A percentile compares a stretch with the other conserved stretches of the same genome.
Conservation (phyloP, 441 rosid genomes). For the Mallotus japonicus region DNA sequence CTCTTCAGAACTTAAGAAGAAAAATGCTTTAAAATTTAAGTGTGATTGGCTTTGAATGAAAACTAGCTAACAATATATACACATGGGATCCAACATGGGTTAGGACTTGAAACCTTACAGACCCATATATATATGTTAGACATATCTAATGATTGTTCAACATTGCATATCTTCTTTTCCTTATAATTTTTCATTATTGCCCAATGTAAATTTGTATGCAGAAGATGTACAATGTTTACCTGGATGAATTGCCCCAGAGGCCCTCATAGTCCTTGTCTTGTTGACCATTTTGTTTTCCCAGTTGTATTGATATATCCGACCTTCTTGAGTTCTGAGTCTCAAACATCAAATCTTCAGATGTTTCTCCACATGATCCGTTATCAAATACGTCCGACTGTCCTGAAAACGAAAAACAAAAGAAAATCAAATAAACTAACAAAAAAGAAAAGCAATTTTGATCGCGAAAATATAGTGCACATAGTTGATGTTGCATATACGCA, state of each 20-base stretch:
- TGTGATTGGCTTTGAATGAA: no score
- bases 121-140: not conserved
- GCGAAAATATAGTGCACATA: not conserved
- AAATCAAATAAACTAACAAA: not conserved
- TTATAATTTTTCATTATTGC: not conserved
- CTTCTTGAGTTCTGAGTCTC: slow-evolving; percentile 58
- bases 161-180: not conserved
- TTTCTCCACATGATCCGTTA: slow-evolving; percentile 34
- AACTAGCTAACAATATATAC: not conserved
- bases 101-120: no score
- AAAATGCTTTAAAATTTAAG: no score
- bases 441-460: not conserved
- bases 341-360: slow-evolving; percentile 63
- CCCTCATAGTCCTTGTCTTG: slow-evolving; percentile 51
- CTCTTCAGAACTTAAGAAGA: not conserved
- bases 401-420: not conserved
- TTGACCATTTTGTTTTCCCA: slow-evolving; percentile 42
- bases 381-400: slow-evolving; percentile 29
- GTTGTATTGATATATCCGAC: slow-evolving; percentile 47
- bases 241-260: slow-evolving; percentile 83
- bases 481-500: not conserved
- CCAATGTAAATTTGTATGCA: not conserved
- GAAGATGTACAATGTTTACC: slow-evolving; percentile 40
- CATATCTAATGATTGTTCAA: not conserved
- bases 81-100: no score